Percentiles rank a stretch among this genome's conserved stretches.
These are phyloP conservation scores for Retiboletus flavoniger DNA, from an alignment of 1,284 basidiomycete genomes.

Conservation along the genomic window DNA sequence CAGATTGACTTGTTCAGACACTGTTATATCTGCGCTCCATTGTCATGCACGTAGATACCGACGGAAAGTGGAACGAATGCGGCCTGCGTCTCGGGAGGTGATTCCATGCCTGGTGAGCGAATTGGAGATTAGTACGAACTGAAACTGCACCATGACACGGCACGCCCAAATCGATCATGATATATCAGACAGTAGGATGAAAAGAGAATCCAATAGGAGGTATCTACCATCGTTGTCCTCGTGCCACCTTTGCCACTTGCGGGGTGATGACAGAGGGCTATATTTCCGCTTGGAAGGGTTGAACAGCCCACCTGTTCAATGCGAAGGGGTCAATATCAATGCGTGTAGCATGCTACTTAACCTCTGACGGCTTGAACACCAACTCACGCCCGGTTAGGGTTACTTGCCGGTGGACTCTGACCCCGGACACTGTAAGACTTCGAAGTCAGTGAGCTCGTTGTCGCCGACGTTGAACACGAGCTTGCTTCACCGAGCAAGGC, in stretches of 20 bases:
- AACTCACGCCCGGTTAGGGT: neutral
- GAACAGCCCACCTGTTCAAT: neutral
- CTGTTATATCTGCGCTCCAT: neutral
- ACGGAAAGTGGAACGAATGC: too few relatives aligned
- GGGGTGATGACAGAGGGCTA: neutral
- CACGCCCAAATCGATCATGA: neutral
- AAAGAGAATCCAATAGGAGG: too few relatives aligned
- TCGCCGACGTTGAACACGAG: constrained; percentile 9
- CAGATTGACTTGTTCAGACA: neutral
- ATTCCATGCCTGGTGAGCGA: too few relatives aligned
- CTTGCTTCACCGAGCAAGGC: neutral
- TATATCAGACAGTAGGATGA: neutral
- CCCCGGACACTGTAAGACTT: constrained; percentile 23
- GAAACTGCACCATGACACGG: neutral
- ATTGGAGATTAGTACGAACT: too few relatives aligned
- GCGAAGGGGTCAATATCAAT: too few relatives aligned
- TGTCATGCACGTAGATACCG: too few relatives aligned
- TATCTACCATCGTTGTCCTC: neutral
- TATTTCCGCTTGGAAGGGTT: neutral
- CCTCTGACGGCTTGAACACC: too few relatives aligned
- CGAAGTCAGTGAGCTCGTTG: too few relatives aligned
- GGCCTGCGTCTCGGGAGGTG: too few relatives aligned
- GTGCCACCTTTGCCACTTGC: neutral
- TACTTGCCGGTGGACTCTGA: constrained; percentile 8
- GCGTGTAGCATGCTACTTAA: too few relatives aligned